A percentile compares a stretch with the other conserved stretches of the same genome.
Conservation (phyloP, 129 eudicot genomes). For the Chrysanthemum lavandulifolium region DNA sequence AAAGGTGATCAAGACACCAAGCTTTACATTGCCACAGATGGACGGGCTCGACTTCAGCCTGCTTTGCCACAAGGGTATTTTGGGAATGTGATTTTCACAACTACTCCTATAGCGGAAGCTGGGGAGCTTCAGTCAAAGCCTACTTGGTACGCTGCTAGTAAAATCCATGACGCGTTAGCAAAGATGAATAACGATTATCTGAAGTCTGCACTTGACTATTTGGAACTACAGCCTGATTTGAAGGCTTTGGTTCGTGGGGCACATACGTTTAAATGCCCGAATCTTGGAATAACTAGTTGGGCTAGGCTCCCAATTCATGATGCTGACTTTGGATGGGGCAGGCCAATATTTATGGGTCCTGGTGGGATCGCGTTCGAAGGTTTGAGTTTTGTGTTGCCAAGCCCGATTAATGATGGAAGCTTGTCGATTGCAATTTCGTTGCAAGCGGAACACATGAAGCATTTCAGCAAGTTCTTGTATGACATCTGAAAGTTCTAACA, state of each 20-base stretch:
- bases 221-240: background rate
- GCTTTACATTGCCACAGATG: conserved; percentile 3
- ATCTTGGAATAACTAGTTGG: conserved; percentile 19
- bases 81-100: conserved; percentile 2
- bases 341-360: conserved; percentile 8
- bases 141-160: conserved; percentile 14
- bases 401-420: conserved; percentile 14
- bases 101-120: background rate
- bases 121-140: conserved; percentile 6
- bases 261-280: background rate
- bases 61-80: conserved; percentile 17
- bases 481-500: conserved; percentile 11
- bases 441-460: conserved; percentile 8
- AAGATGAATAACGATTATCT: conserved; percentile 12
- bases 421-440: conserved; percentile 11
- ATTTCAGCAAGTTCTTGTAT: conserved; percentile 18
- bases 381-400: background rate
- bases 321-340: conserved; percentile 20
- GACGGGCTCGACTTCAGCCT: conserved; percentile 19
- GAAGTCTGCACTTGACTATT: conserved; percentile 4
- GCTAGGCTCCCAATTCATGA: background rate
- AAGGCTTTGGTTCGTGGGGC: conserved; percentile 2
- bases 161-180: conserved; percentile 13
- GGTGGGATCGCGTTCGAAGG: background rate
- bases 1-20: conserved; percentile 1